These are phyloP conservation scores for Colletotrichum kahawae DNA, from an alignment of 2,329 filamentous ascomycete species.

Conservation along the genomic window DNA sequence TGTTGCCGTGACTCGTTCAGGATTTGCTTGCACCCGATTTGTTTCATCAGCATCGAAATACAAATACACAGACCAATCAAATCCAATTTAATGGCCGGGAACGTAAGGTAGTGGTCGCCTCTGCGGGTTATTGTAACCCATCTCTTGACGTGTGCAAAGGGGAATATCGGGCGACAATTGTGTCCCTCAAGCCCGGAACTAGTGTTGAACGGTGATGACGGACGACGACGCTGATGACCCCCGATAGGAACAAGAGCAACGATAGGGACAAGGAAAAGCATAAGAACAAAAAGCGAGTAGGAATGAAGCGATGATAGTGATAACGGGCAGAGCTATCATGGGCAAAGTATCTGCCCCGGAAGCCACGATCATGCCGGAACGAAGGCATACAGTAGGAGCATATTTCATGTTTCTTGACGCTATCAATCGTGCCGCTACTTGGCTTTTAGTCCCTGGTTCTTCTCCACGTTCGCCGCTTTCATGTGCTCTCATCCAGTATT, in stretches of 20 bases:
- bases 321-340: background rate
- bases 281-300: background rate
- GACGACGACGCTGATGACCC: background rate
- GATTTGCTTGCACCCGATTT: background rate
- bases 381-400: background rate
- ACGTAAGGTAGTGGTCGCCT: background rate
- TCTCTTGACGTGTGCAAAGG: background rate
- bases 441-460: too few relatives aligned
- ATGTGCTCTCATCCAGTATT: too few relatives aligned
- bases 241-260: background rate
- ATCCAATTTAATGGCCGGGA: background rate
- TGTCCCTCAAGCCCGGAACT: background rate
- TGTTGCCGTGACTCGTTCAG: background rate
- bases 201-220: background rate
- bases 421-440: background rate
- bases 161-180: background rate
- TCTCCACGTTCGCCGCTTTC: too few relatives aligned
- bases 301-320: background rate
- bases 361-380: background rate
- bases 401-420: fast-evolving
- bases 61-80: background rate
- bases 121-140: background rate
- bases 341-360: background rate
- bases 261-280: background rate
- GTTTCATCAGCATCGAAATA: background rate